Conservation (phyloP, 2,329 filamentous ascomycete genomes). For the Fusarium globosum region DNA sequence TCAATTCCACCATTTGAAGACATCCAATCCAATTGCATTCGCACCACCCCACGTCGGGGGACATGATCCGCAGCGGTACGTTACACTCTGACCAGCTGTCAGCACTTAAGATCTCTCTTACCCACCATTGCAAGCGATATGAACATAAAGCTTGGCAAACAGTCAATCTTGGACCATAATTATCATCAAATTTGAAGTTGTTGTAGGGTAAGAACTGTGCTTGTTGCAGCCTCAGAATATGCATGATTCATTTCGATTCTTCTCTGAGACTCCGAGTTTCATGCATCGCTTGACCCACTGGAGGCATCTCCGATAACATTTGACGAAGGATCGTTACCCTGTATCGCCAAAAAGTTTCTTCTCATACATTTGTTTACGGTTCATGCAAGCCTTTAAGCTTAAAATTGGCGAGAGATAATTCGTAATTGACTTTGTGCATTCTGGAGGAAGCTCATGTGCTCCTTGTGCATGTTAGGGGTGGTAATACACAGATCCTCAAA, state of each 20-base stretch:
- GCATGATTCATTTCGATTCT: conserved; percentile 12
- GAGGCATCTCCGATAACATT: not conserved
- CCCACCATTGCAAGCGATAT: conserved; percentile 1
- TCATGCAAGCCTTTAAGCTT: not conserved
- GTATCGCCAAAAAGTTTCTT: not conserved
- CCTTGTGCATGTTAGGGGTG: not conserved
- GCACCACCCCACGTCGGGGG: not conserved
- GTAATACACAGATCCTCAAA: not conserved
- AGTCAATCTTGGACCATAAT: not conserved
- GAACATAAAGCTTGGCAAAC: not conserved
- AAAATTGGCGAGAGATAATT: not conserved
- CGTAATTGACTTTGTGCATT: too few species aligned
- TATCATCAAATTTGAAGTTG: not conserved
- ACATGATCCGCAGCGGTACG: not conserved
- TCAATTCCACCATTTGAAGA: not conserved
- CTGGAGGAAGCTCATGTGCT: not conserved
- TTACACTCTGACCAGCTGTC: conserved; percentile 17
- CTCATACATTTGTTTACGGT: too few species aligned
- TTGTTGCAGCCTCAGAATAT: conserved; percentile 2
- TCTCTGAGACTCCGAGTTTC: not conserved
- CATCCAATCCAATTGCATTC: not conserved
- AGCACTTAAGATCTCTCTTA: not conserved
- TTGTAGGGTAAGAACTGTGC: not conserved
- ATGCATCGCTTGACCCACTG: not conserved
- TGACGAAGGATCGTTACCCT: not conserved